These are phyloP conservation scores for Davidsoniella eucalypti DNA, from an alignment of 2,329 filamentous ascomycete species.

Conservation along the genomic window DNA sequence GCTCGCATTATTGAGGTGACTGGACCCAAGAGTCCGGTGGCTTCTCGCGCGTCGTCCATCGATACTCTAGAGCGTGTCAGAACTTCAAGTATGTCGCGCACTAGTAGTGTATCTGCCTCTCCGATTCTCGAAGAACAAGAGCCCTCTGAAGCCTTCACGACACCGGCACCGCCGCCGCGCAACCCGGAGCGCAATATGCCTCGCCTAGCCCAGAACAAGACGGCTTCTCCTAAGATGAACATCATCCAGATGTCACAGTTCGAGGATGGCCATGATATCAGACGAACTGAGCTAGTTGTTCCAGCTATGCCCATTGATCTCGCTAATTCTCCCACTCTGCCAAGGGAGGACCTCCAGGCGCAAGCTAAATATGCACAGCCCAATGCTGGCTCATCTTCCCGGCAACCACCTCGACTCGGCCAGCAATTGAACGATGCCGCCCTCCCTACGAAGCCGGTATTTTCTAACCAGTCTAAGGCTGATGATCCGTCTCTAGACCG, in stretches of 20 bases:
- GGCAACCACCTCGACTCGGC: conserved; percentile 1
- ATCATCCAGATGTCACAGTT: not conserved
- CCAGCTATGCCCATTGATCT: conserved; percentile 1
- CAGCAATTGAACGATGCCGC: not conserved
- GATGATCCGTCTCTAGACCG: conserved; percentile 17
- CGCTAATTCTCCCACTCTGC: conserved; percentile 11
- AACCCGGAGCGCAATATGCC: conserved; percentile 4
- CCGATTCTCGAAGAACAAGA: conserved; percentile 29
- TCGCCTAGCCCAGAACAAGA: not conserved
- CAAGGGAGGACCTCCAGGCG: conserved; percentile 5
- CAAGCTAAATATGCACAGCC: conserved; percentile 6
- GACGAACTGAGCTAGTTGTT: conserved; percentile 5
- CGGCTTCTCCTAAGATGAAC: not conserved
- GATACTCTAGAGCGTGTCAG: conserved; percentile 29
- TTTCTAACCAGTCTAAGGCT: conserved; percentile 14
- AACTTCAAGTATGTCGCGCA: conserved; percentile 24
- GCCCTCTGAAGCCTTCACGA: conserved; percentile 18
- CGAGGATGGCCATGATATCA: not conserved
- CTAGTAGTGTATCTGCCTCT: conserved; percentile 13
- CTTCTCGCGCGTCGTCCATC: conserved; percentile 32
- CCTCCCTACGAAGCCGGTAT: not conserved
- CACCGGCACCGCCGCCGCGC: conserved; percentile 2
- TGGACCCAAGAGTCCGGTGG: conserved; percentile 32
- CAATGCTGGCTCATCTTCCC: not conserved
- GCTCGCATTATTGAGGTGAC: conserved; percentile 42